These are phyloP conservation scores for Staphylotrichum longicolle DNA, from an alignment of 495 filamentous ascomycete species.

Conservation along the genomic window DNA sequence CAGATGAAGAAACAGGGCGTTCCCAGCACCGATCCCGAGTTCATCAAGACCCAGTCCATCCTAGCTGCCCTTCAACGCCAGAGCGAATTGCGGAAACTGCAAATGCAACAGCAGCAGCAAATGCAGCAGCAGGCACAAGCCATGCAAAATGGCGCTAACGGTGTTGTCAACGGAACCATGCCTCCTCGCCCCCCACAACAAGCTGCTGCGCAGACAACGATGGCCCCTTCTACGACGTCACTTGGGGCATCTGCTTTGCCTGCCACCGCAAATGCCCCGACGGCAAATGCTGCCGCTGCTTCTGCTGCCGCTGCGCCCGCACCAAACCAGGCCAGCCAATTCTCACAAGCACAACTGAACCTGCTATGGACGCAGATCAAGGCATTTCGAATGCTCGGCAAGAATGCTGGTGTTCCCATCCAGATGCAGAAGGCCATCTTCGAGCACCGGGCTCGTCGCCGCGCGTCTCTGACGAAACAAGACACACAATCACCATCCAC, in stretches of 20 bases:
- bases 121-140: slow-evolving; percentile 37
- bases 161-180: slow-evolving; percentile 48
- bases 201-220: slow-evolving; percentile 31
- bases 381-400: slow-evolving; percentile 78
- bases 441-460: slow-evolving; percentile 62
- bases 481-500: slow-evolving; percentile 33
- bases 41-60: slow-evolving; percentile 66
- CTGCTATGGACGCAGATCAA: slow-evolving; percentile 73
- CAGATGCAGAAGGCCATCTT: slow-evolving; percentile 73
- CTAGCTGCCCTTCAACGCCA: slow-evolving; percentile 66
- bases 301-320: slow-evolving; percentile 19
- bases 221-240: slow-evolving; percentile 31
- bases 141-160: slow-evolving; percentile 43
- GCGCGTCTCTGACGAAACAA: slow-evolving; percentile 59
- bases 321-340: slow-evolving; percentile 39
- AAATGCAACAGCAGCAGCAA: too few species aligned
- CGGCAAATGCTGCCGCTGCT: slow-evolving; percentile 32
- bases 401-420: slow-evolving; percentile 74
- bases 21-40: slow-evolving; percentile 73
- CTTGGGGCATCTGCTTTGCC: slow-evolving; percentile 39
- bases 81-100: slow-evolving; percentile 49
- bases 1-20: slow-evolving; percentile 78
- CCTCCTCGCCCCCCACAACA: slow-evolving; percentile 38
- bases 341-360: slow-evolving; percentile 67
- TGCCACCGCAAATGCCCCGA: slow-evolving; percentile 40